Evolutionary conservation across 805 yeast species (phyloP).

Genomic region (Candida maesae): DNA sequence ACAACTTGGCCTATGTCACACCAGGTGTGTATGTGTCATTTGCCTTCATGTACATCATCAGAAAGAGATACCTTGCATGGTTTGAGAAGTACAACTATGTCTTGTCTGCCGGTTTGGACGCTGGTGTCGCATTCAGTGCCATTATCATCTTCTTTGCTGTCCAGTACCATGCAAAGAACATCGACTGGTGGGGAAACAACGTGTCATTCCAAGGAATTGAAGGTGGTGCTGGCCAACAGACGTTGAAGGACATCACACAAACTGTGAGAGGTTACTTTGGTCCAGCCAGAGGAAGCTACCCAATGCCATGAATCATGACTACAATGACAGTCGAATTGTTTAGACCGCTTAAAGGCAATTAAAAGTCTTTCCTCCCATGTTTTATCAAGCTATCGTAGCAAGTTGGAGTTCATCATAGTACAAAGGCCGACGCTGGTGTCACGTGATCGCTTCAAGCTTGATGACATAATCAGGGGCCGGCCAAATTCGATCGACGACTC

Average conservation of each 20-base stretch:
- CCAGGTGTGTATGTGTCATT: conserved; percentile 30
- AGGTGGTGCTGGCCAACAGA: conserved; percentile 28
- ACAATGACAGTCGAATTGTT: too few relatives aligned
- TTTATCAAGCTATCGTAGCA: too few relatives aligned
- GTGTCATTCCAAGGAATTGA: conserved; percentile 36
- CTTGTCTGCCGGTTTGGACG: conserved; percentile 50
- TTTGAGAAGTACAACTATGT: conserved; percentile 51
- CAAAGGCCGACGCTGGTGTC: too few relatives aligned
- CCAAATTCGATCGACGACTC: too few relatives aligned
- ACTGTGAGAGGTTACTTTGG: conserved; percentile 22
- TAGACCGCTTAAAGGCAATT: too few relatives aligned
- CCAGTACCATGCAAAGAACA: conserved; percentile 37
- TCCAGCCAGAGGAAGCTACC: conserved; percentile 17
- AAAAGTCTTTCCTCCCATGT: too few relatives aligned
- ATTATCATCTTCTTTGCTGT: conserved; percentile 49
- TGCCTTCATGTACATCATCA: conserved; percentile 42
- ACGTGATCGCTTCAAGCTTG: too few relatives aligned
- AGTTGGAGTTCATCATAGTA: too few relatives aligned
- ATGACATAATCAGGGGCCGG: too few relatives aligned
- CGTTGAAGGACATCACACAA: conserved; percentile 10
- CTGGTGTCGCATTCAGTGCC: conserved; percentile 62
- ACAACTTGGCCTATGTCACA: conserved; percentile 38
- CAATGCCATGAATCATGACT: conserved; percentile 2
- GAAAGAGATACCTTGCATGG: conserved; percentile 42
- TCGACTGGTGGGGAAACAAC: conserved; percentile 67